Base-by-base conservation (phyloP, 768 basidiomycete species). In the Amanita phalloides region DNA sequence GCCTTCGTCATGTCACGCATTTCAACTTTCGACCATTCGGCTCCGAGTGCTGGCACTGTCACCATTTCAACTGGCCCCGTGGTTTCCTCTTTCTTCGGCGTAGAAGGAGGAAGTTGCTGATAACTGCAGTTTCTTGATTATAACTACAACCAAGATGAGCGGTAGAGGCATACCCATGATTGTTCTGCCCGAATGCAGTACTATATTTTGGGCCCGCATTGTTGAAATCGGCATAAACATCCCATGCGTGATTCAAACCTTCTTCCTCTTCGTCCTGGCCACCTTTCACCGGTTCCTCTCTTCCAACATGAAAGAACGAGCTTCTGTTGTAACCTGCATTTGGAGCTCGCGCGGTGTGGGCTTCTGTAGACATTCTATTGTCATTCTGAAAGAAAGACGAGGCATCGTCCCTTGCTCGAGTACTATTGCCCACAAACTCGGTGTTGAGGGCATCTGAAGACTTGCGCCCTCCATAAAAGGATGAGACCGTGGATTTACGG, bases 221-320 rank as follows among this genome's bases (percentile, higher is more conserved):
- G 69, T 92, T 92, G 66, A 92, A 92, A 67, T 92, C 90, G 20
- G 90, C 86, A 62, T 81, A 91, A 42, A 92, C 81, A 63, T 92
- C 86, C 81, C 86, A 90, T 32, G 72, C 71, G 39, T 68, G 70
- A 23, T 60, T 60, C n/a, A 57, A 56, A 10, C 57, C 64, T 41
- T 70, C 71, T 54, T 76, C 77, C 58, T 82, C 80, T 61, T 90
- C 88, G 56, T 89, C 87, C 50, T 74, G 68, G n/a, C 82, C 86
- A 7, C 81, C 83, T 62, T 87, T 88, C 56, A 90, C 65, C 4
- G 89, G 89, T 61, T 88, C 88, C 58, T 78, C 76, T 55, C 88
- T 73, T 11, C 83, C 88, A 30, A 75, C 71, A 53, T 76, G 77
- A 53, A 83, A 78, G 63, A 81, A 90, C 0, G 84, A 86, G 38